Evolutionary conservation across 345 rosid species (phyloP).

Genomic region (Lepidium didymum): DNA sequence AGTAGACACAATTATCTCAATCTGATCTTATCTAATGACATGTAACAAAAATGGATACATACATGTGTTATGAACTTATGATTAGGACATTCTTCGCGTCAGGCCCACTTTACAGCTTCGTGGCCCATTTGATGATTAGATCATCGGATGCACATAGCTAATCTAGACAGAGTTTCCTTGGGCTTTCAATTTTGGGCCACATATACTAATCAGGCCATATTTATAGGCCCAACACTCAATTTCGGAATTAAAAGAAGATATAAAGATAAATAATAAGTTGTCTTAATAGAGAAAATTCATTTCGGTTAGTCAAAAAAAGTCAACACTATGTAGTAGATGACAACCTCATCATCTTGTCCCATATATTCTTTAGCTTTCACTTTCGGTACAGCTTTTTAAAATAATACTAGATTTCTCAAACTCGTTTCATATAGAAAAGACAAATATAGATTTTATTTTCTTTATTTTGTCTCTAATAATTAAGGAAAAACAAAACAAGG

Average conservation of each 20-base stretch:
- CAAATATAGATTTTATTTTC: background rate
- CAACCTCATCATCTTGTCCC: constrained; percentile 4
- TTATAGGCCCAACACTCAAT: background rate
- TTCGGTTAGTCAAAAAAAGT: background rate
- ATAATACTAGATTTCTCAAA: background rate
- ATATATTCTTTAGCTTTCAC: background rate
- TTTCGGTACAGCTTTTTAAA: background rate
- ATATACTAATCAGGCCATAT: background rate
- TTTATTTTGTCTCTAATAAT: no score
- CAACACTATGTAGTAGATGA: constrained; percentile 4
- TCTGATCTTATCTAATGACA: background rate
- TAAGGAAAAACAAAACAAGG: no score
- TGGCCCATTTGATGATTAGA: background rate
- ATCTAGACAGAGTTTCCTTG: background rate
- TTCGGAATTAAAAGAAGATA: no score
- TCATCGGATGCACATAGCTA: background rate
- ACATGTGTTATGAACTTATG: no score
- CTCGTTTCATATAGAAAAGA: background rate
- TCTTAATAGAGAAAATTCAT: background rate
- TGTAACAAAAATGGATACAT: background rate
- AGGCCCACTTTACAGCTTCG: background rate
- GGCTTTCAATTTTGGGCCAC: background rate
- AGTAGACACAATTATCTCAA: background rate
- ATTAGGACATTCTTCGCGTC: background rate
- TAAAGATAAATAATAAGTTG: background rate